phyloP scores from a whole-genome alignment of 108 stramenopile species.

The Fistulifera pelliculosa region DNA sequence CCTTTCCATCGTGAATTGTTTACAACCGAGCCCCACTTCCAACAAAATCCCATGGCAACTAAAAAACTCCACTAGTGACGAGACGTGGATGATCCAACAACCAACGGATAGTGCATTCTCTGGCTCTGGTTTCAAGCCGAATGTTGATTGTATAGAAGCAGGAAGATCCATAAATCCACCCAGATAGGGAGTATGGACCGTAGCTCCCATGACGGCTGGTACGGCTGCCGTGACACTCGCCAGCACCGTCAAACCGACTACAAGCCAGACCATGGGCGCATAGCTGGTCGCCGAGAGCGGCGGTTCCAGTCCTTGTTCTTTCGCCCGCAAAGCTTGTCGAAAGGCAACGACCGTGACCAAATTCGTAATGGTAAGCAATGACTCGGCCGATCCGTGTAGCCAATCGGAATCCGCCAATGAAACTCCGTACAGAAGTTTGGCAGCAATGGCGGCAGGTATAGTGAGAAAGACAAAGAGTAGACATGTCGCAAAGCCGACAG shows the following conservation, averaged over 20 bases:
- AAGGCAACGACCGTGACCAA: slow-evolving; percentile 78
- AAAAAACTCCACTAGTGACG: slow-evolving; percentile 79
- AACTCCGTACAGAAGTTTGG: slow-evolving; percentile 76
- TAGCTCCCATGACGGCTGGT: slow-evolving; percentile 42
- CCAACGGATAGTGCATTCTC: slow-evolving; percentile 39
- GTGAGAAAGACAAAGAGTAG: slow-evolving; percentile 86
- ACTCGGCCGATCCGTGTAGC: slow-evolving; percentile 88
- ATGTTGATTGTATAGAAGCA: slow-evolving; percentile 11
- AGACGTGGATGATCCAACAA: slow-evolving; percentile 88
- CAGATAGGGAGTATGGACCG: slow-evolving; percentile 67
- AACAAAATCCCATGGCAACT: slow-evolving; percentile 84
- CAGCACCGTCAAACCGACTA: slow-evolving; percentile 38
- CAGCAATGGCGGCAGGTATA: slow-evolving; percentile 86
- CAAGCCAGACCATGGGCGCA: slow-evolving; percentile 60
- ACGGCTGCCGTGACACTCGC: slow-evolving; percentile 51
- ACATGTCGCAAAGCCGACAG: slow-evolving; percentile 82
- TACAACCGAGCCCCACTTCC: slow-evolving; percentile 67
- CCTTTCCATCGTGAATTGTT: slow-evolving; percentile 80
- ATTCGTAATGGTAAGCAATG: slow-evolving; percentile 83
- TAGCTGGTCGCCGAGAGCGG: slow-evolving; percentile 49
- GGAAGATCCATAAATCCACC: slow-evolving; percentile 70
- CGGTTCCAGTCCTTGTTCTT: slow-evolving; percentile 22
- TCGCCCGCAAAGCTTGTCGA: slow-evolving; percentile 65
- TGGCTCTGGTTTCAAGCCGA: slow-evolving; percentile 50
- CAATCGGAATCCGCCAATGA: slow-evolving; percentile 89